Evolutionary conservation across 768 basidiomycete genomes (phyloP).

Genomic region (Dacryopinax primogenitus): DNA sequence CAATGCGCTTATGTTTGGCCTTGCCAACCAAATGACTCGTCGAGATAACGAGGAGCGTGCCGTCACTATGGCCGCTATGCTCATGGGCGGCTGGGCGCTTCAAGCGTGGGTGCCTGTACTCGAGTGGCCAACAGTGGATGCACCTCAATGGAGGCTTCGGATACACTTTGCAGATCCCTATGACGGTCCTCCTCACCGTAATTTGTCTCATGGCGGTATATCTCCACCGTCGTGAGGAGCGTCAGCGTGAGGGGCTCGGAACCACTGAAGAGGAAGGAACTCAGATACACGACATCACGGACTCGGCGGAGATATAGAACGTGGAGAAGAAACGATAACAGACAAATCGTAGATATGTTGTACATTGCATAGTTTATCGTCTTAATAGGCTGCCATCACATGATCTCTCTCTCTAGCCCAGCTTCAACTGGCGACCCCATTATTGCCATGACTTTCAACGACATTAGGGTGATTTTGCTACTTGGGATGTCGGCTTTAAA

Average conservation of each 20-base stretch:
- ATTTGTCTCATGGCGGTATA: not conserved
- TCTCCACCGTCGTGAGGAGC: conserved; percentile 1
- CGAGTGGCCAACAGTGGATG: not conserved
- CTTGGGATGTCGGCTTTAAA: too few relatives aligned
- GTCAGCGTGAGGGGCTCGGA: not conserved
- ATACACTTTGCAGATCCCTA: not conserved
- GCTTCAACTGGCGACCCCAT: too few relatives aligned
- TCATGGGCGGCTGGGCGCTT: not conserved
- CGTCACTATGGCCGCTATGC: conserved; percentile 59
- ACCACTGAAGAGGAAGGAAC: not conserved
- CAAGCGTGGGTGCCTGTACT: not conserved
- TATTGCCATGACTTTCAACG: too few relatives aligned
- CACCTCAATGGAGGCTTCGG: not conserved
- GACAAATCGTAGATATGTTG: too few relatives aligned
- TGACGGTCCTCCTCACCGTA: not conserved
- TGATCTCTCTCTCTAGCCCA: too few relatives aligned
- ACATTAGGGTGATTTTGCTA: too few relatives aligned
- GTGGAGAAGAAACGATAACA: conserved; percentile 6
- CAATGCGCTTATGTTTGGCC: conserved; percentile 36
- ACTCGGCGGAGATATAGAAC: not conserved
- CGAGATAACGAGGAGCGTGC: conserved; percentile 58
- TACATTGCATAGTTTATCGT: too few relatives aligned
- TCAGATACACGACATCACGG: not conserved
- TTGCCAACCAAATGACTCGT: conserved; percentile 65
- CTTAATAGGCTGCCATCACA: too few relatives aligned